phyloP scores from a whole-genome alignment of 805 yeast genomes.

The Vanderwaltozyma polyspora region DNA sequence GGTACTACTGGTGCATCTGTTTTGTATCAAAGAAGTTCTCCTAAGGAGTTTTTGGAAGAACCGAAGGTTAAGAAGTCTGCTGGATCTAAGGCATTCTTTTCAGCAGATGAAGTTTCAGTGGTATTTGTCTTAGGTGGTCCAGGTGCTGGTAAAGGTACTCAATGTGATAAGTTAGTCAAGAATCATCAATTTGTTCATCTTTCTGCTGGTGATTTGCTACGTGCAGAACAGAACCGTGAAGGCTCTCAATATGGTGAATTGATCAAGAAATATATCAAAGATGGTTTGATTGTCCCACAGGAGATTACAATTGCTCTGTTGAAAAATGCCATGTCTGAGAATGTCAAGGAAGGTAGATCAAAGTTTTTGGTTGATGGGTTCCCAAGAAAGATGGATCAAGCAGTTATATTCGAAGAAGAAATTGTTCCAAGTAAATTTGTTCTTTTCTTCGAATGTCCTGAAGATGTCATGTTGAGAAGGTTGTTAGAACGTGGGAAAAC shows the following conservation, averaged over 20 bases:
- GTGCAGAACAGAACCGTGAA: conserved; percentile 80
- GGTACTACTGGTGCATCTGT: conserved; percentile 38
- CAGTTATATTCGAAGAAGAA: conserved; percentile 76
- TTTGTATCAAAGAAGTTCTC: conserved; percentile 33
- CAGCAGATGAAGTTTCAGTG: conserved; percentile 59
- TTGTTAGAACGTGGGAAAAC: conserved; percentile 87
- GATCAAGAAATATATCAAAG: conserved; percentile 72
- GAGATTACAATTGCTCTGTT: conserved; percentile 75
- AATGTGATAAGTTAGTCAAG: conserved; percentile 73
- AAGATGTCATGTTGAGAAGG: conserved; percentile 71
- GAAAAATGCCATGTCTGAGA: conserved; percentile 61
- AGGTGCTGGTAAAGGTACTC: conserved; percentile 97
- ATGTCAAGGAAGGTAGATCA: conserved; percentile 34
- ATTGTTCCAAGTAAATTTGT: conserved; percentile 62
- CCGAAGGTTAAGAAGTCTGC: conserved; percentile 5
- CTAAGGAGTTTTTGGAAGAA: conserved; percentile 35
- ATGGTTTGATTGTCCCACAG: conserved; percentile 90
- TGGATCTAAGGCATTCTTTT: conserved; percentile 30
- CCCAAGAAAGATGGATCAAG: conserved; percentile 98
- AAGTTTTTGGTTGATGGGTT: conserved; percentile 88
- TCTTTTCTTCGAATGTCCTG: conserved; percentile 73
- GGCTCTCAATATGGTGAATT: conserved; percentile 79
- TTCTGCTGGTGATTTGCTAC: conserved; percentile 90
- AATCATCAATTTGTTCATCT: conserved; percentile 78
- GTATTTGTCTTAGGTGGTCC: conserved; percentile 94